Base-by-base conservation (phyloP, 495 filamentous ascomycete genomes). In the Hypomontagnella monticulosa region DNA sequence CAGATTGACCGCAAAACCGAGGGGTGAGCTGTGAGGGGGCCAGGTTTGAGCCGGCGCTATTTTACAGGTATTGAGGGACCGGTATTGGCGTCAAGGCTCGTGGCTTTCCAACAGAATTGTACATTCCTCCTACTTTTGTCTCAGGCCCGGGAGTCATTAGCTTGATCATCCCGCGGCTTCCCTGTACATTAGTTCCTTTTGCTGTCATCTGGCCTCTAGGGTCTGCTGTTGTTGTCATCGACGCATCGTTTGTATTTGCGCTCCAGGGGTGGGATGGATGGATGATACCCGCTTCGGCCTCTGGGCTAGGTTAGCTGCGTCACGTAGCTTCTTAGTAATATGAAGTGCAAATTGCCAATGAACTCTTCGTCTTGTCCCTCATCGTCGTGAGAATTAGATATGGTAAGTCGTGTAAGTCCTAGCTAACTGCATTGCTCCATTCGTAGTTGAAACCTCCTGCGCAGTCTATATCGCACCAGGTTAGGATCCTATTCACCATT, bases 1-100 rank as follows among this genome's bases (percentile, higher is more conserved):
- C 66, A 69, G 66, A 69, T 69, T 69, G 66, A 69, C 51, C 53
- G 46, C 66, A 61, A 61, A 65, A 40, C 44, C n/a, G 40, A 44
- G 34, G 44, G 50, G 16, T 58, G 49, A 19, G 33, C 32, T 52
- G 53, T 44, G 51, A 38, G 40, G 37, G 44, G 40, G 37, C 59
- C 42, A 53, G 12, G n/a, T 63, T 60, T 20, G 43, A 48, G 58
- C 18, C 15, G 58, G 43, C 48, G 58, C 54, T 58, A 30, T 51
- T 59, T 68, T 48, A 61, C 55, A 52, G 51, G 49, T 55, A 27
- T 56, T 56, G 20, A 54, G 48, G 58, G 53, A 50, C 46, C 40
- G 54, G 60, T 43, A 60, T 55, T 20, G 60, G 61, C 60, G 60
- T 64, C 43, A 47, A 36, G 66, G 49, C 61, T 69, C 34, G 55